Conservation (phyloP, 768 basidiomycete species). For the Fibroporia radiculosa region DNA sequence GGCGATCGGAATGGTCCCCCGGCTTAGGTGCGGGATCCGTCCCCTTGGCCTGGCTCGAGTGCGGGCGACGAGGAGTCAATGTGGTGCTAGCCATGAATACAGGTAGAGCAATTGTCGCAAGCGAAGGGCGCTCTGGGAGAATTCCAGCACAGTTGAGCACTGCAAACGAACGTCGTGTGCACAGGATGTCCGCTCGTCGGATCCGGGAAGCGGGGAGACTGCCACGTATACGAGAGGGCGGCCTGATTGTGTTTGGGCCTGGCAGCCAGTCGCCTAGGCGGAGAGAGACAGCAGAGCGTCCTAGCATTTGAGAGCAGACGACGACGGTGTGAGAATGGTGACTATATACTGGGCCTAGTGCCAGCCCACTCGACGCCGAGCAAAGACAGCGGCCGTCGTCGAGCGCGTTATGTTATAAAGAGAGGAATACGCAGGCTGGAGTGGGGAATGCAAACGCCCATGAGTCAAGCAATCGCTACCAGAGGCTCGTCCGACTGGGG, state of each 20-base stretch:
- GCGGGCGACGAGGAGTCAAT: slow-evolving; percentile 6
- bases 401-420: too few species aligned
- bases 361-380: too few species aligned
- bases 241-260: neutral
- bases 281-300: slow-evolving; percentile 6
- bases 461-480: too few species aligned
- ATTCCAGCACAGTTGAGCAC: neutral
- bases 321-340: neutral
- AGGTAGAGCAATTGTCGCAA: too few species aligned
- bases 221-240: neutral
- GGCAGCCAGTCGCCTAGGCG: slow-evolving; percentile 1
- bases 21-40: slow-evolving; percentile 15
- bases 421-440: too few species aligned
- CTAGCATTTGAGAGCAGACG: slow-evolving; percentile 6
- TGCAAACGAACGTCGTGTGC: slow-evolving; percentile 2
- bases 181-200: slow-evolving; percentile 5
- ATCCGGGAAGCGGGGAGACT: neutral
- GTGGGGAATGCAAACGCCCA: too few species aligned
- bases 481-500: too few species aligned
- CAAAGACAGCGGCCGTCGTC: too few species aligned
- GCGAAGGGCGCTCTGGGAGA: neutral
- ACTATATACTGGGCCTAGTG: too few species aligned
- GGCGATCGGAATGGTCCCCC: slow-evolving; percentile 15
- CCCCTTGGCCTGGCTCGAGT: slow-evolving; percentile 16
- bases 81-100: slow-evolving; percentile 2